phyloP scores from a whole-genome alignment of 2,329 filamentous ascomycete genomes.

The Elsinoe fawcettii region DNA sequence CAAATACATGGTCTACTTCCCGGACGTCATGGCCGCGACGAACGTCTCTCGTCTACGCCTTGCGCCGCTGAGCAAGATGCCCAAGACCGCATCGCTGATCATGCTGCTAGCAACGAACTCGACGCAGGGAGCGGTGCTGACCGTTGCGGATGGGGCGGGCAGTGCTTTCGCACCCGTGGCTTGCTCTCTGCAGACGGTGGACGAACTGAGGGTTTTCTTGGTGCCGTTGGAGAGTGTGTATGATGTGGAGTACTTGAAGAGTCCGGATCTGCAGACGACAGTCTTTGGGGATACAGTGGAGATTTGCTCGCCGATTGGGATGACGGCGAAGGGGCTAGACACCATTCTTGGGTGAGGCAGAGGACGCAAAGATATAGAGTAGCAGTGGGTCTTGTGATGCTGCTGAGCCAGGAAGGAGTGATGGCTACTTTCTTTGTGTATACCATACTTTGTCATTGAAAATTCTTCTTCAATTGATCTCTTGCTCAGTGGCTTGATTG shows the following conservation, averaged over 20 bases:
- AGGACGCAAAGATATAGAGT: too few species aligned
- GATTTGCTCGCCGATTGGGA: neutral
- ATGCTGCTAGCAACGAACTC: neutral
- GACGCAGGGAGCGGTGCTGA: neutral
- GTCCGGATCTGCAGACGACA: neutral
- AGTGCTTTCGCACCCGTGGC: neutral
- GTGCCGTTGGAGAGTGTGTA: neutral
- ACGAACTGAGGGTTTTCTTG: neutral
- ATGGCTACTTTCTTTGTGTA: too few species aligned
- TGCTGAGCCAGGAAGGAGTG: too few species aligned
- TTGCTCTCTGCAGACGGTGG: neutral
- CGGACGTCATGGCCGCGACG: neutral
- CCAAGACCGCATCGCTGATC: neutral
- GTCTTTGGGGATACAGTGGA: neutral
- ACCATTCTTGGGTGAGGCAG: neutral
- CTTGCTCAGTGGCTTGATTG: too few species aligned
- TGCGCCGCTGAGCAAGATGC: neutral
- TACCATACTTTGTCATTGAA: too few species aligned
- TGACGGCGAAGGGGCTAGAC: neutral
- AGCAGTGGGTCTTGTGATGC: too few species aligned
- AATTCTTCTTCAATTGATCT: too few species aligned
- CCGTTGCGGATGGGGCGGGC: neutral
- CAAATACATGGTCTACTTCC: neutral
- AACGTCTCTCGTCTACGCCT: neutral
- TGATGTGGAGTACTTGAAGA: slow-evolving; percentile 2